These are phyloP conservation scores for Chenopodium berlandieri DNA, from an alignment of 148 eudicot genomes.

Conservation along the genomic window DNA sequence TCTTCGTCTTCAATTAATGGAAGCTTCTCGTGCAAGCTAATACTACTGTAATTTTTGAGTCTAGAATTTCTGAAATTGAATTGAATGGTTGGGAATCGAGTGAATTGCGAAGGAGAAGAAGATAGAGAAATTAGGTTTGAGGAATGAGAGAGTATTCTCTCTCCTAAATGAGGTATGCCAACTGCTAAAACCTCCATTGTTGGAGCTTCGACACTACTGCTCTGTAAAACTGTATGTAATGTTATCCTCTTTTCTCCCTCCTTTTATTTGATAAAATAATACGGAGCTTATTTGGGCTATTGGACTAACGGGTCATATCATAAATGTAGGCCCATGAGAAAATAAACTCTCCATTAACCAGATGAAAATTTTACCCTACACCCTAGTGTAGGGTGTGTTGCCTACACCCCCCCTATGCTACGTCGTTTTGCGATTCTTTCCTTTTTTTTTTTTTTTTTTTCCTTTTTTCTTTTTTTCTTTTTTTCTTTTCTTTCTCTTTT, in stretches of 20 bases:
- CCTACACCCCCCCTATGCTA: no score
- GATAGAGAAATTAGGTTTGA: constrained; percentile 10
- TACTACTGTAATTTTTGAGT: constrained; percentile 16
- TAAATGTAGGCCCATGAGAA: no score
- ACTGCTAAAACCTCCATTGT: constrained; percentile 33
- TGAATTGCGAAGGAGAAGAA: constrained; percentile 12
- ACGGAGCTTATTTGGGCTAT: no score
- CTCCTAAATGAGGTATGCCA: constrained; percentile 19
- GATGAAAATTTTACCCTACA: no score
- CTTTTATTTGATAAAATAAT: background rate
- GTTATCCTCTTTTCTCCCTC: constrained; percentile 25
- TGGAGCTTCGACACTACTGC: background rate
- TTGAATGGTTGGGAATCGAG: constrained; percentile 15
- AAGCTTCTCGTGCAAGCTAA: constrained; percentile 14
- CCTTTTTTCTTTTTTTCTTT: no score
- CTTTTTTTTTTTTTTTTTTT: no score
- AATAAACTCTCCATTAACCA: no score
- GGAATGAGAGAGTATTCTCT: constrained; percentile 20
- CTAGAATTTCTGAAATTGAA: constrained; percentile 15
- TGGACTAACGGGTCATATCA: no score
- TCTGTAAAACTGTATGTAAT: constrained; percentile 1
- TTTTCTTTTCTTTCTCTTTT: no score
- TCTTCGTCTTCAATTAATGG: constrained; percentile 11
- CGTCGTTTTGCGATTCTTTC: no score
- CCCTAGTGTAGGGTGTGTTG: no score